These are phyloP conservation scores for Withania somnifera DNA, from an alignment of 305 asterid species.

Conservation along the genomic window DNA sequence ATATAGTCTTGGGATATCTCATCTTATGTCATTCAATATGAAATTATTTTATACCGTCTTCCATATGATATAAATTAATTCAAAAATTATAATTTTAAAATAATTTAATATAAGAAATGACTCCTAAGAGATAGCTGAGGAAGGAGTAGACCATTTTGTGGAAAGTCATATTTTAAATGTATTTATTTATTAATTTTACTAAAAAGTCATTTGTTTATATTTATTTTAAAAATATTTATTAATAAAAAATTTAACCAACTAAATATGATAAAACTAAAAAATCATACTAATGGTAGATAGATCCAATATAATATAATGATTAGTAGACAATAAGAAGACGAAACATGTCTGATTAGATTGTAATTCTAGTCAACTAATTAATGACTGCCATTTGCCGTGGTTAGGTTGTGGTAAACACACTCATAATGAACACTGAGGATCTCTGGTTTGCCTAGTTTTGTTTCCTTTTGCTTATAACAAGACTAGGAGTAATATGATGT, in stretches of 20 bases:
- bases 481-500: too few relatives aligned
- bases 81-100: too few relatives aligned
- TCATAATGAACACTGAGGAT: not conserved
- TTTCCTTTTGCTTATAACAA: not conserved
- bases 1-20: too few relatives aligned
- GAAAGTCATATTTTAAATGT: not conserved
- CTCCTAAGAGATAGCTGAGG: too few relatives aligned
- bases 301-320: not conserved
- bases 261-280: not conserved
- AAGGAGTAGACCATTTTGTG: too few relatives aligned
- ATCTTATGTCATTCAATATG: too few relatives aligned
- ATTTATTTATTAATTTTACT: not conserved
- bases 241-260: not conserved
- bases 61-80: too few relatives aligned
- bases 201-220: not conserved
- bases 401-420: not conserved
- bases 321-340: not conserved
- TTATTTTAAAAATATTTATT: not conserved
- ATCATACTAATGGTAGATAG: not conserved
- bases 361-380: not conserved
- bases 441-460: not conserved
- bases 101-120: too few relatives aligned
- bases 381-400: not conserved
- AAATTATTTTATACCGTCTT: too few relatives aligned
- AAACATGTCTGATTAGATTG: not conserved